Evolutionary conservation across 768 basidiomycete genomes (phyloP).

Genomic region (Serendipita sp.): DNA sequence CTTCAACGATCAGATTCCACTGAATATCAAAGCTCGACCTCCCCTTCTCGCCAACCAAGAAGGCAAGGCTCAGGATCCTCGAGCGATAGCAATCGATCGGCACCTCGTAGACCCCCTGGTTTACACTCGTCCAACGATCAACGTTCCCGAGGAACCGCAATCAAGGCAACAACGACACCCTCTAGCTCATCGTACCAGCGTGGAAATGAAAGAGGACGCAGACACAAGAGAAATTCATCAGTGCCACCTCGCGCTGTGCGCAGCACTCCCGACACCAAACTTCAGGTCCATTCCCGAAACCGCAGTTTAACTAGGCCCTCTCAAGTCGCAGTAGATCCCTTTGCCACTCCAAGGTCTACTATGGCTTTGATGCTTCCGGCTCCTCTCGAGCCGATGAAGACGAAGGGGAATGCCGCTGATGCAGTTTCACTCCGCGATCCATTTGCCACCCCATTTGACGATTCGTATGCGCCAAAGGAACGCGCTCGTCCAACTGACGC

Average conservation of each 20-base stretch:
- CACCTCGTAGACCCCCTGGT: neutral
- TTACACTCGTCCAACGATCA: no score
- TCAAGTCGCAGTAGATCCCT: neutral
- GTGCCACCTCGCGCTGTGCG: neutral
- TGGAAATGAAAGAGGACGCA: neutral
- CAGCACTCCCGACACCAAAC: neutral
- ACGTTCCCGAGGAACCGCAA: neutral
- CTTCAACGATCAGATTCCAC: neutral
- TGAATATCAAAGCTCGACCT: no score
- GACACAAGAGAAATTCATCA: neutral
- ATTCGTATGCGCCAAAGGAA: neutral
- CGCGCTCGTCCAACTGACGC: no score
- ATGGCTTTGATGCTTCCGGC: neutral
- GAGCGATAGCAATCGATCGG: neutral
- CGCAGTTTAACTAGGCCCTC: neutral
- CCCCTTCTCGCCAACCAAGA: neutral
- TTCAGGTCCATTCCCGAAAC: neutral
- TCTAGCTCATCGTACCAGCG: neutral
- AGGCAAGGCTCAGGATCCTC: neutral
- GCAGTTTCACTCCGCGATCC: neutral
- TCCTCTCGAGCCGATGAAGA: neutral
- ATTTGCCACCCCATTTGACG: conserved; percentile 4
- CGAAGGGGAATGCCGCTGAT: neutral
- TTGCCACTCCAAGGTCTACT: neutral
- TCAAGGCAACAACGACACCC: neutral